A percentile compares a stretch with the other conserved stretches of the same genome.
Conservation (phyloP, 306 rosid species). For the Amphicarpaea edgeworthii region DNA sequence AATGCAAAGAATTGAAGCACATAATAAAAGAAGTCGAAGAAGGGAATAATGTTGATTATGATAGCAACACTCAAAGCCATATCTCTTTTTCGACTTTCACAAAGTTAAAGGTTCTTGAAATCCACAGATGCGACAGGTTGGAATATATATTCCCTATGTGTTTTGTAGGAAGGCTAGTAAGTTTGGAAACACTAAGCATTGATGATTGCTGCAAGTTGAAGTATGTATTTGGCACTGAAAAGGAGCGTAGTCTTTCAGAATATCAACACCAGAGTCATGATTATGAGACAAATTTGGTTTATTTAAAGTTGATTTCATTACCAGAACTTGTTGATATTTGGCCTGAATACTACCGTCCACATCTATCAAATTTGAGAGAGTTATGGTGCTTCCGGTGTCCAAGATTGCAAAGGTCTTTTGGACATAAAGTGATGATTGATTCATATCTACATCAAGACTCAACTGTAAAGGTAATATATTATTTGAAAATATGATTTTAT, state of each 20-base stretch:
- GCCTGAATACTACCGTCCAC: background rate
- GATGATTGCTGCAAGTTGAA: background rate
- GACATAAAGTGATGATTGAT: background rate
- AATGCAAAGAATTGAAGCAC: slow-evolving; percentile 14
- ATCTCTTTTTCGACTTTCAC: background rate
- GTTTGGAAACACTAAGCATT: background rate
- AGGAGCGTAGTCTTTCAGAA: background rate
- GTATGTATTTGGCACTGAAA: slow-evolving; percentile 33
- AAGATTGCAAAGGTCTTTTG: background rate
- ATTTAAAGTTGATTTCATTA: too few relatives aligned
- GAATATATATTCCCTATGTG: slow-evolving; percentile 25
- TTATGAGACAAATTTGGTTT: too few relatives aligned
- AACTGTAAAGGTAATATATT: too few relatives aligned
- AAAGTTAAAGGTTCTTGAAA: slow-evolving; percentile 8
- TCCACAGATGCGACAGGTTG: background rate
- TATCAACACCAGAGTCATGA: too few relatives aligned
- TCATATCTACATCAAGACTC: background rate
- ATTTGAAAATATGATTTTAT: too few relatives aligned
- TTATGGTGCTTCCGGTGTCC: slow-evolving; percentile 15
- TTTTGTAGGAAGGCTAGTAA: background rate
- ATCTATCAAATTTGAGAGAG: background rate
- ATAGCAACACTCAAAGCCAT: background rate
- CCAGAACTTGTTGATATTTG: too few relatives aligned
- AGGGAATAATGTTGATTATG: too few relatives aligned
- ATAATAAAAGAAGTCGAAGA: slow-evolving; percentile 17